Evolutionary conservation across 257 asterid species (phyloP).

Genomic region (Gentiana straminea): DNA sequence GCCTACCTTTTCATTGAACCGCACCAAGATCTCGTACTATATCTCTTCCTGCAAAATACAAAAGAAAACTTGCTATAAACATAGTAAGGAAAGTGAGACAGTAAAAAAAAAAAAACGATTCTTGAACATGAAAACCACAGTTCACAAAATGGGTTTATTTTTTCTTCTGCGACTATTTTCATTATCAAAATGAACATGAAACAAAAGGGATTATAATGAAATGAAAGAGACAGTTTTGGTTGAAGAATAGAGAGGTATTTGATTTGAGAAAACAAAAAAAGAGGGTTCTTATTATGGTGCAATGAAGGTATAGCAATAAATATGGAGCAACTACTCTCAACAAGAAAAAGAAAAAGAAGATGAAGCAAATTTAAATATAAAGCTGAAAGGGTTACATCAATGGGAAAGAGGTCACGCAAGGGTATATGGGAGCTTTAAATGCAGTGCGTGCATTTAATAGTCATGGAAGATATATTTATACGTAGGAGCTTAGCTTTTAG

Average conservation of each 20-base stretch:
- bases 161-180: too few species aligned
- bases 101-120: background rate
- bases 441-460: background rate
- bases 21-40: constrained; percentile 27
- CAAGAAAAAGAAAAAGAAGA: constrained; percentile 22
- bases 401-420: constrained; percentile 5
- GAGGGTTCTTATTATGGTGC: background rate
- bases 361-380: constrained; percentile 11
- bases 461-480: too few species aligned
- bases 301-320: constrained; percentile 21
- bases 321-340: constrained; percentile 17
- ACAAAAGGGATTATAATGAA: too few species aligned
- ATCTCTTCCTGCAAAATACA: background rate
- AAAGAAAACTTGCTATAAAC: too few species aligned
- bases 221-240: constrained; percentile 7
- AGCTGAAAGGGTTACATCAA: constrained; percentile 7
- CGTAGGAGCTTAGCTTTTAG: too few species aligned
- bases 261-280: constrained; percentile 1
- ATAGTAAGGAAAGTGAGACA: background rate
- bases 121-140: too few species aligned
- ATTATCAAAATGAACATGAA: too few species aligned
- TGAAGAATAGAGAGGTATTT: background rate
- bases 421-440: constrained; percentile 8
- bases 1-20: constrained; percentile 26
- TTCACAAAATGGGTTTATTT: too few species aligned